Evolutionary conservation across 768 basidiomycete species (phyloP).

Genomic region (Mrakia hoshinonis): DNA sequence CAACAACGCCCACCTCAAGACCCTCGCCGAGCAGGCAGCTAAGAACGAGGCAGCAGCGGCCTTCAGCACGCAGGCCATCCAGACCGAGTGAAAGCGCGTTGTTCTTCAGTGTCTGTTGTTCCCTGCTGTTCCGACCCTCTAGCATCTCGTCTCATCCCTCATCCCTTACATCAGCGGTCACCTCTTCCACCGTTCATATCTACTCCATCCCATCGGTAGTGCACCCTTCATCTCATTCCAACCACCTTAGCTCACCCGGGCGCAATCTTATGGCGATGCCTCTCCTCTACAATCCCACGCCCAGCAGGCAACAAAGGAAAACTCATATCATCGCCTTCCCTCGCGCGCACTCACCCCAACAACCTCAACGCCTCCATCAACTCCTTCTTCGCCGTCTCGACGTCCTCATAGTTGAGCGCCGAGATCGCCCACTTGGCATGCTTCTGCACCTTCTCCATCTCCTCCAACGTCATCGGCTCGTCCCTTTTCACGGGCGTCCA

Average conservation of each 20-base stretch:
- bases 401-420: conserved; percentile 91
- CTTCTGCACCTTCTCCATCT: conserved; percentile 72
- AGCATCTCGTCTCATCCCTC: not conserved
- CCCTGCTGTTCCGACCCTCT: not conserved
- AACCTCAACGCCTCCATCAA: conserved; percentile 59
- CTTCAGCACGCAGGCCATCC: not conserved
- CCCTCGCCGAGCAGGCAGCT: not conserved
- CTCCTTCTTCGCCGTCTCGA: conserved; percentile 74
- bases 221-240: not conserved
- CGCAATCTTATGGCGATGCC: too few relatives aligned
- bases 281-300: not conserved
- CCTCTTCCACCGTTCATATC: too few relatives aligned
- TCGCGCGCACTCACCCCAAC: conserved; percentile 32
- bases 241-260: not conserved
- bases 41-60: not conserved
- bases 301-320: too few relatives aligned
- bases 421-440: conserved; percentile 89
- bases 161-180: too few relatives aligned
- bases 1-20: not conserved
- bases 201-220: too few relatives aligned
- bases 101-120: not conserved
- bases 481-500: conserved; percentile 37
- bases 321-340: too few relatives aligned
- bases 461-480: conserved; percentile 25
- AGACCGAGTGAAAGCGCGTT: not conserved